Evolutionary conservation across 495 filamentous ascomycete species (phyloP).

Genomic region (Aspergillus affinis): DNA sequence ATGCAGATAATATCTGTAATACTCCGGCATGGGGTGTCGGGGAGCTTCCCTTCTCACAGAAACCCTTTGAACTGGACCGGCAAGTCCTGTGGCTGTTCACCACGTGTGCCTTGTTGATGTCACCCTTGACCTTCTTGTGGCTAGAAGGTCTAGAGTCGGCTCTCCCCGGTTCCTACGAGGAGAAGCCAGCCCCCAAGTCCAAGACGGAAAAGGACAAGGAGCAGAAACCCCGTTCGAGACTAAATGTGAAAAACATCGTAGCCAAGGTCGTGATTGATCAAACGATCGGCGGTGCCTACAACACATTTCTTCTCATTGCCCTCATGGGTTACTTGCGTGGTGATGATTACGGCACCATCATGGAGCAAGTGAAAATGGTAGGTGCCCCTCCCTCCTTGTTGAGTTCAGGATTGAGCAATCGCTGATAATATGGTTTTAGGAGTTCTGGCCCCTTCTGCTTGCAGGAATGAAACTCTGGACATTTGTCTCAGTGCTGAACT

Average conservation of each 20-base stretch:
- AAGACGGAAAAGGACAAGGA: conserved; percentile 24
- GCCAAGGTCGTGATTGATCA: conserved; percentile 80
- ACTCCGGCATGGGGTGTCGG: neutral
- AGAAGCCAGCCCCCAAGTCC: conserved; percentile 1
- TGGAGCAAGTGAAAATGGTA: conserved; percentile 36
- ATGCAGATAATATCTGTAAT: conserved; percentile 1
- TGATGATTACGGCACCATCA: conserved; percentile 22
- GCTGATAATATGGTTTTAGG: conserved; percentile 27
- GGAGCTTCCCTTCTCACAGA: conserved; percentile 15
- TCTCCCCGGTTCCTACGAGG: conserved; percentile 44
- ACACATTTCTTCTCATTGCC: conserved; percentile 68
- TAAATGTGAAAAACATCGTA: conserved; percentile 68
- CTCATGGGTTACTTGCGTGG: conserved; percentile 50
- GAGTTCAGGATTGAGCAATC: neutral
- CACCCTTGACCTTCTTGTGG: conserved; percentile 82
- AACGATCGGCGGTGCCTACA: conserved; percentile 68
- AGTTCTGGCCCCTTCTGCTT: conserved; percentile 65
- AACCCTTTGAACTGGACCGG: conserved; percentile 49
- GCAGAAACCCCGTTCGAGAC: conserved; percentile 22
- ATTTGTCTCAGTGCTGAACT: conserved; percentile 69
- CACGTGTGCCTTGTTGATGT: conserved; percentile 64
- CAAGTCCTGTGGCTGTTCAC: conserved; percentile 69
- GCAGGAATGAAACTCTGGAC: conserved; percentile 85
- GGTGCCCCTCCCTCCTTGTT: conserved; percentile 11
- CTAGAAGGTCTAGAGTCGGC: conserved; percentile 52